Base-by-base conservation (phyloP, 768 basidiomycete species). In the Amanita fuliginea region DNA sequence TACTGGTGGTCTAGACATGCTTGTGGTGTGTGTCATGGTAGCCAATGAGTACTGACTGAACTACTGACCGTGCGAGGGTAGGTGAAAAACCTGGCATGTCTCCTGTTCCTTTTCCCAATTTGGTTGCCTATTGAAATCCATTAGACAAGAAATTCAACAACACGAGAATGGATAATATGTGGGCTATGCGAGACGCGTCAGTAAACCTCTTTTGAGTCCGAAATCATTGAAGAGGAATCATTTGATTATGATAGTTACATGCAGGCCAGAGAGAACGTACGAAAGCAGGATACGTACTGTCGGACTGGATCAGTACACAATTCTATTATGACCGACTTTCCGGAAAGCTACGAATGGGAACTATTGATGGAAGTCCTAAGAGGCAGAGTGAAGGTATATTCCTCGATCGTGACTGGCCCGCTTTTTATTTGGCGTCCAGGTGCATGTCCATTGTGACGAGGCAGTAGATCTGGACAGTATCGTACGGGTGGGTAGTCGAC, bases 331-430 rank as follows among this genome's bases (percentile, higher is more conserved):
- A 75, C 68, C 46, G 74, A 73, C 24, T 85, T 83, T 60, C 86
- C 86, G 0, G 75, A 86, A 41, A 76, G 76, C 41, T 67, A 89
- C 13, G 76, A 86, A 57, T 87, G 84, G 86, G 86, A 89, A 58
- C 75, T 83, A 1, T 65, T 89, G 18, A 81, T 85, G 0, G 86
- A 89, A 58, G 83, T 89, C 1, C 62, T 91, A 6, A 69, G 89
- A 55, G 88, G 89, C 11, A 74, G 76, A 48, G 85, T 87, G 42
- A 90, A 85, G 70, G 83, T 82, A 52, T 9, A 40, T 24, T 6
- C 16, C 22, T 8, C 33, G 21, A 39, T 21, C 9, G 19, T 18
- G 39, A 19, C 9, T 16, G 45, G n/a, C 0, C 21, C 19, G 8
- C 39, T 16, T 40, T 43, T 22, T 33, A 30, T 26, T 19, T 33